phyloP scores from a whole-genome alignment of 441 rosid species.

The Syzygium syzygioides region DNA sequence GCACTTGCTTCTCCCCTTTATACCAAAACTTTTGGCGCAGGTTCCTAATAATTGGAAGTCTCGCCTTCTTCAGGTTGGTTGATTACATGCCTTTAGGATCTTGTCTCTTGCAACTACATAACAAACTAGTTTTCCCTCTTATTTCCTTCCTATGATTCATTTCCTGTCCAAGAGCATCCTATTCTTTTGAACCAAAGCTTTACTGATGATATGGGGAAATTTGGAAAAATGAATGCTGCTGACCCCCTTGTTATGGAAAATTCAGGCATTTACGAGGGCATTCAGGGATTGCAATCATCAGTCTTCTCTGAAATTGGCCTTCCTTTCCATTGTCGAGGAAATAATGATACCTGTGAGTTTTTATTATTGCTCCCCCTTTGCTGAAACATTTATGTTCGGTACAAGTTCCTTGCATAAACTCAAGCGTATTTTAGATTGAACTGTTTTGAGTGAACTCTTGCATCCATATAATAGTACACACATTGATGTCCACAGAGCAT shows the following conservation, averaged over 20 bases:
- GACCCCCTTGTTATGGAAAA: neutral
- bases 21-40: conserved; percentile 58
- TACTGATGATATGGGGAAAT: neutral
- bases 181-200: neutral
- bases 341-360: conserved; percentile 71
- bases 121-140: neutral
- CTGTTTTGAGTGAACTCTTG: neutral
- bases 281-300: conserved; percentile 61
- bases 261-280: conserved; percentile 81
- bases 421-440: neutral
- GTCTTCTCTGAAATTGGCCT: conserved; percentile 58
- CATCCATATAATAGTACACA: neutral
- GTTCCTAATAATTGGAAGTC: conserved; percentile 44
- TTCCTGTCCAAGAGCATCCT: neutral
- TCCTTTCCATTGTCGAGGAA: conserved; percentile 55
- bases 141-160: neutral
- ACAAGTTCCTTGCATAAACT: neutral
- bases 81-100: neutral
- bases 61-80: conserved; percentile 68
- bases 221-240: neutral
- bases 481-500: neutral
- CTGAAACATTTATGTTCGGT: neutral
- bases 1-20: conserved; percentile 45
- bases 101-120: neutral
- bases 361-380: neutral